Evolutionary conservation across 2,329 filamentous ascomycete species (phyloP).

Genomic region (Xylaria sp.): DNA sequence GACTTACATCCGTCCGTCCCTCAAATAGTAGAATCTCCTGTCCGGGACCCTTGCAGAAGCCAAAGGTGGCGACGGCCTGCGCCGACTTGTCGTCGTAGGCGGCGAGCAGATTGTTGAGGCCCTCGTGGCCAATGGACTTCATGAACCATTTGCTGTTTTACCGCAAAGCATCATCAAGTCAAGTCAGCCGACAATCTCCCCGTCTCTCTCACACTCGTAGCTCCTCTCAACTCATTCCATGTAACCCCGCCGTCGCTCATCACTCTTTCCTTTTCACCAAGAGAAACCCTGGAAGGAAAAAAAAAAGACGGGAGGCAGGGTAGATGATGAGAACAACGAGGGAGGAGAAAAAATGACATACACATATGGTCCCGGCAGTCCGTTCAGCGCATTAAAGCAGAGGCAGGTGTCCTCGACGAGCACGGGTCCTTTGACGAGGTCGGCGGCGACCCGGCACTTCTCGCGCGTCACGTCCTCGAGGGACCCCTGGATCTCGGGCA

Average conservation of each 20-base stretch:
- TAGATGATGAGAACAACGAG: background rate
- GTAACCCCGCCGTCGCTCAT: background rate
- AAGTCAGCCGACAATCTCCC: slow-evolving; percentile 4
- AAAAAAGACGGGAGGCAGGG: background rate
- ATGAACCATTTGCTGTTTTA: slow-evolving; percentile 89
- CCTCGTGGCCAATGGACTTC: slow-evolving; percentile 79
- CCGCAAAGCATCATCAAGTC: background rate
- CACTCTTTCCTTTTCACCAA: background rate
- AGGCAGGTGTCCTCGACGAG: slow-evolving; percentile 96
- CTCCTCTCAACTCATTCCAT: background rate
- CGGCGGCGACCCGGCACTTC: slow-evolving; percentile 86
- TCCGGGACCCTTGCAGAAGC: slow-evolving; percentile 86
- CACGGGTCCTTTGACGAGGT: slow-evolving; percentile 77
- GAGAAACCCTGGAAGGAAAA: background rate
- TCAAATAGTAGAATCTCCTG: slow-evolving; percentile 89
- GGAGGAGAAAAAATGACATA: slow-evolving; percentile 55
- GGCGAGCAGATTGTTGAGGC: slow-evolving; percentile 88
- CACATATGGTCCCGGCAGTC: slow-evolving; percentile 97
- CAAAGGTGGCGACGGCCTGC: slow-evolving; percentile 95
- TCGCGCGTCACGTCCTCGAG: slow-evolving; percentile 91
- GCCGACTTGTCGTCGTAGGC: slow-evolving; percentile 92
- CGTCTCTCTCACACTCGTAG: background rate
- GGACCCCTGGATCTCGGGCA: slow-evolving; percentile 90
- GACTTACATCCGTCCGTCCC: slow-evolving; percentile 79
- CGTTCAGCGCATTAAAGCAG: slow-evolving; percentile 88